phyloP scores from a whole-genome alignment of 306 rosid genomes.

The Rubus parviflorus region DNA sequence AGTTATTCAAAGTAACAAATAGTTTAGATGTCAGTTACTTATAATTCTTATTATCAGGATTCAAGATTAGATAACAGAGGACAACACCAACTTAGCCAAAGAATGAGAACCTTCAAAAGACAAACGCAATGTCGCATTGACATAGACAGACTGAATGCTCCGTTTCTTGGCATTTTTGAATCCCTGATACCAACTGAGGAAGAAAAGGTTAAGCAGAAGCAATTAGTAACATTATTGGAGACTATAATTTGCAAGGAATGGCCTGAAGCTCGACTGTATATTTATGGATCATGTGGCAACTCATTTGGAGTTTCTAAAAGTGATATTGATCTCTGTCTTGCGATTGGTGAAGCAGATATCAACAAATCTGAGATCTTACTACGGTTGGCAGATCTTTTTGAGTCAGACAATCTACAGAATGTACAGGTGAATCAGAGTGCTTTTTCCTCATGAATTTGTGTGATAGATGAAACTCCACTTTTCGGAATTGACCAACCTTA shows the following conservation, averaged over 20 bases:
- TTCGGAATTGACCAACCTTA: neutral
- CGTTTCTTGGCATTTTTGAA: slow-evolving; percentile 63
- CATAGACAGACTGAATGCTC: slow-evolving; percentile 57
- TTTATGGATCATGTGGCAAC: slow-evolving; percentile 96
- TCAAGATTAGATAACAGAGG: slow-evolving; percentile 79
- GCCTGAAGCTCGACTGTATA: slow-evolving; percentile 75
- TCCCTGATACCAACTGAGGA: slow-evolving; percentile 82
- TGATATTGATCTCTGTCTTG: slow-evolving; percentile 94
- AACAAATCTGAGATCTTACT: slow-evolving; percentile 77
- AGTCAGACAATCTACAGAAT: slow-evolving; percentile 78
- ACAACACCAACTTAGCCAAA: slow-evolving; percentile 55
- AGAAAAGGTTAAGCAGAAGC: slow-evolving; percentile 82
- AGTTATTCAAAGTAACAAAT: neutral
- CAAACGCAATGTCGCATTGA: slow-evolving; percentile 66
- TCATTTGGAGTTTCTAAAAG: slow-evolving; percentile 92
- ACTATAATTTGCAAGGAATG: slow-evolving; percentile 67
- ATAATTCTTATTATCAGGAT: slow-evolving; percentile 55
- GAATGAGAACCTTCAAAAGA: slow-evolving; percentile 58
- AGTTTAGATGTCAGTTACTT: slow-evolving; percentile 33
- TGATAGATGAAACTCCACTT: neutral
- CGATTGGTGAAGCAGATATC: slow-evolving; percentile 57
- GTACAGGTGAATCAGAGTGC: slow-evolving; percentile 70
- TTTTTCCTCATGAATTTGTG: slow-evolving; percentile 9
- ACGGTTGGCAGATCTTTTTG: slow-evolving; percentile 80
- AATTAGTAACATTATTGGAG: slow-evolving; percentile 62